Evolutionary conservation across 2,329 filamentous ascomycete species (phyloP).

Genomic region (Nemania sp.): DNA sequence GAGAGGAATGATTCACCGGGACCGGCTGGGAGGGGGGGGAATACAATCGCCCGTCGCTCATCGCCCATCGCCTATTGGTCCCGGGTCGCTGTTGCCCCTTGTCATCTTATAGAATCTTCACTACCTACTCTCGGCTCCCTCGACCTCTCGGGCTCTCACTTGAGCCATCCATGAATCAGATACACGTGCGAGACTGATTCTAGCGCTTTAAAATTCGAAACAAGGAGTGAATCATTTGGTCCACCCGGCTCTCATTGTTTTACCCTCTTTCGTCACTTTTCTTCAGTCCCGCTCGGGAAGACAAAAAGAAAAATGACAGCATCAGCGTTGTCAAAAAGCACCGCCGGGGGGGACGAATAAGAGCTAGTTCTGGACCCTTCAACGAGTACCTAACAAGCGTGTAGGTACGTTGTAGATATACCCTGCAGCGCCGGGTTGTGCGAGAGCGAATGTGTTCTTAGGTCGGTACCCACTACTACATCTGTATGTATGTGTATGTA

Average conservation of each 20-base stretch:
- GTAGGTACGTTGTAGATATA: constrained; percentile 30
- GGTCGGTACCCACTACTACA: constrained; percentile 33
- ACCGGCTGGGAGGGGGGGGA: constrained; percentile 23
- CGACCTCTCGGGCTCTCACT: constrained; percentile 18
- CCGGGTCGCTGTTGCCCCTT: constrained; percentile 25
- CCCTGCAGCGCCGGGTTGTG: constrained; percentile 34
- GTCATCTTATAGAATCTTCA: constrained; percentile 19
- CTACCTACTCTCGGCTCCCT: constrained; percentile 12
- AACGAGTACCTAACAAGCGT: constrained; percentile 15
- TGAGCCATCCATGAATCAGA: constrained; percentile 19
- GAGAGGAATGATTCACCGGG: constrained; percentile 32
- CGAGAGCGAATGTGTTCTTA: constrained; percentile 29
- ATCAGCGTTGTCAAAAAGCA: constrained; percentile 25
- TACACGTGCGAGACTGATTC: not conserved
- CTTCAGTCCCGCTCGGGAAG: not conserved
- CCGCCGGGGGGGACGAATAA: constrained; percentile 26
- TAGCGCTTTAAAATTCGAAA: constrained; percentile 1
- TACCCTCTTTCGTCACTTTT: not conserved
- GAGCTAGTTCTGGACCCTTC: constrained; percentile 22
- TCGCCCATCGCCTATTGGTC: constrained; percentile 21
- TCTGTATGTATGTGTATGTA: constrained; percentile 24
- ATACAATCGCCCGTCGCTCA: constrained; percentile 7
- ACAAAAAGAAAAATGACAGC: constrained; percentile 26
- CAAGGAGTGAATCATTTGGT: constrained; percentile 3
- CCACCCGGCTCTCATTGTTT: not conserved